Evolutionary conservation across 2,329 filamentous ascomycete species (phyloP), one percentile per base, ranked within the genome.

Genomic region (Torrubiellomyces zombiae): DNA sequence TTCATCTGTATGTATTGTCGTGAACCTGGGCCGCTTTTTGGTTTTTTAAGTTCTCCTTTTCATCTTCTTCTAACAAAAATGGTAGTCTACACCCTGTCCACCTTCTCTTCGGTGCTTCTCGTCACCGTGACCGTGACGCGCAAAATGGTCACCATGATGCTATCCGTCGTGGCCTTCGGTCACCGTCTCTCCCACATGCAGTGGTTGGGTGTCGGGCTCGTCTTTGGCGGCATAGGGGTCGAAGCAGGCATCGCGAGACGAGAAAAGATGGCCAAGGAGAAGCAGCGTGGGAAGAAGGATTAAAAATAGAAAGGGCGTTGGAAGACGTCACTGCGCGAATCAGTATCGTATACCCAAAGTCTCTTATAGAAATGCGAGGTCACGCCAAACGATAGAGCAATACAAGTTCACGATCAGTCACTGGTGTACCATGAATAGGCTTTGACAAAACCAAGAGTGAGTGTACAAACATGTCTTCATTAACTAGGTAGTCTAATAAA

Each of bases 71-170:
- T 46, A 37, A 49, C 28, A 17, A 1, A 7, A 12, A 16, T 9
- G 6, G 16, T 17, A 75, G 71, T 93, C 62, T 85, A 92, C 54
- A 95, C 89, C 0, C 67, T 98, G 5, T 77, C 83, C 9, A 81
- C 79, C 24, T 98, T 95, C 56, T 89, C 80, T 7, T 89, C 78
- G 7, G 67, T 98, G 24, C 65, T 95, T 25, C 70, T 98, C 24
- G 86, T 95, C 21, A 95, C 89, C 4, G 85, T 98, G 3, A 98
- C 83, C 2, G 89, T 98, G 22, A 98, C 89, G 22, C 68, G 89
- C 44, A 98, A 98, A 60, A 98, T 98, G 89, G 68, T 95, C 48
- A 95, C 86, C 37, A 98, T 98, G 89, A 81, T 95, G 31, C 63
- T 95, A 25, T 93, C 82, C 27, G 89, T 98, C 15, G 60, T 95